Percentiles rank a stretch among this genome's conserved stretches.
Evolutionary conservation across 2,329 filamentous ascomycete genomes (phyloP).

Genomic region (Colletotrichum lentis): DNA sequence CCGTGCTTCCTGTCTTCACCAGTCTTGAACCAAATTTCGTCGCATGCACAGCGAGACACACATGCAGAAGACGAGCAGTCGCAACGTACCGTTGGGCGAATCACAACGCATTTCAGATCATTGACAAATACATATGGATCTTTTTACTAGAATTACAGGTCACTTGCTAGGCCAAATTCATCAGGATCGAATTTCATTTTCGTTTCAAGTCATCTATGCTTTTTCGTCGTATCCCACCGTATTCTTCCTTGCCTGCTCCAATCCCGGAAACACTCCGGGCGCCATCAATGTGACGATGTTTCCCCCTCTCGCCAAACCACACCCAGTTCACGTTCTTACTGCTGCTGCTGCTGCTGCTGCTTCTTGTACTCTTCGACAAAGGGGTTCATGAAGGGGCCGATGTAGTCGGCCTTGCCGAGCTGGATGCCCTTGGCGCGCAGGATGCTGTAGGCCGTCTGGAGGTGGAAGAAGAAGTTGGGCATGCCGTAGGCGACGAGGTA

Average conservation of each 20-base stretch:
- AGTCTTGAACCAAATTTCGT: not conserved
- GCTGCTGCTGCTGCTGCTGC: slow-evolving; percentile 18
- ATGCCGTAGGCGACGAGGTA: slow-evolving; percentile 57
- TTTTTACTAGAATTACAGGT: no score
- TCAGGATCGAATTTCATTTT: no score
- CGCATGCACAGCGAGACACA: not conserved
- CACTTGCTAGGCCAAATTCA: not conserved
- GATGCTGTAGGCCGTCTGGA: slow-evolving; percentile 64
- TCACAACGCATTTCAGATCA: no score
- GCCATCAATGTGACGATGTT: slow-evolving; percentile 19
- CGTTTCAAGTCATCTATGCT: not conserved
- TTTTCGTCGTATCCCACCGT: not conserved
- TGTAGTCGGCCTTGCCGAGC: slow-evolving; percentile 65
- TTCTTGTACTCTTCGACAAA: slow-evolving; percentile 29
- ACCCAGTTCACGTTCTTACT: not conserved
- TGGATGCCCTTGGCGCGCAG: slow-evolving; percentile 64
- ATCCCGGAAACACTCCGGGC: not conserved
- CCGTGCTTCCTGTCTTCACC: not conserved
- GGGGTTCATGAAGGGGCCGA: slow-evolving; percentile 42
- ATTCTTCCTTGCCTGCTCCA: not conserved
- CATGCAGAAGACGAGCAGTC: not conserved
- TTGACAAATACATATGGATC: no score
- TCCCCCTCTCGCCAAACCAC: slow-evolving; percentile 13
- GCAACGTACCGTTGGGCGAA: not conserved
- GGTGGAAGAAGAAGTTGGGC: slow-evolving; percentile 70